Evolutionary conservation across 2,329 filamentous ascomycete genomes (phyloP).

Genomic region (Tolypocladium endophyticum): DNA sequence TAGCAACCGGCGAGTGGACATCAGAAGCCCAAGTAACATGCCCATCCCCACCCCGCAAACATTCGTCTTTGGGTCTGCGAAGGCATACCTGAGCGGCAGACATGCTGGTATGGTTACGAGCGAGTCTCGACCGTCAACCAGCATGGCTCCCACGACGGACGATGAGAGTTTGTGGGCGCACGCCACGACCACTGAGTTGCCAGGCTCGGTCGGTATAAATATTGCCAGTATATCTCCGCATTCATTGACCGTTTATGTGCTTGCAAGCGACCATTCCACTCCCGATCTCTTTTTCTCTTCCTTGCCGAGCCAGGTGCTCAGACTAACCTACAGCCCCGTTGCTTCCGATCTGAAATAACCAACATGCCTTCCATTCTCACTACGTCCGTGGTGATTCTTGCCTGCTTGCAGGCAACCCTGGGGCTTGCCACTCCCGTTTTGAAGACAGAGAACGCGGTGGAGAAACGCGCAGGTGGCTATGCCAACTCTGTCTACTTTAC

Average conservation of each 20-base stretch:
- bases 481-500: conserved; percentile 34
- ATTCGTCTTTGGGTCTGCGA: background rate
- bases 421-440: conserved; percentile 11
- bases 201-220: background rate
- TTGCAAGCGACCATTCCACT: too few relatives aligned
- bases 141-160: background rate
- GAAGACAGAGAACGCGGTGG: conserved; percentile 1
- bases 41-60: background rate
- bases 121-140: background rate
- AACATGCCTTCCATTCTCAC: conserved; percentile 16
- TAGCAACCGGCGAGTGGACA: background rate
- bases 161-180: too few relatives aligned
- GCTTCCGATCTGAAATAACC: background rate
- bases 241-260: background rate
- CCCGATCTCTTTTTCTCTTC: background rate
- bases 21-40: conserved; percentile 2
- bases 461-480: conserved; percentile 12
- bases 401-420: conserved; percentile 12
- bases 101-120: background rate
- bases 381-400: conserved; percentile 14
- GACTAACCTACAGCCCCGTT: background rate
- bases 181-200: background rate
- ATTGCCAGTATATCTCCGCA: background rate
- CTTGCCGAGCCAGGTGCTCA: background rate
- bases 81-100: background rate